Conservation (phyloP, 805 yeast genomes). For the Zygoascus bituminiphila region DNA sequence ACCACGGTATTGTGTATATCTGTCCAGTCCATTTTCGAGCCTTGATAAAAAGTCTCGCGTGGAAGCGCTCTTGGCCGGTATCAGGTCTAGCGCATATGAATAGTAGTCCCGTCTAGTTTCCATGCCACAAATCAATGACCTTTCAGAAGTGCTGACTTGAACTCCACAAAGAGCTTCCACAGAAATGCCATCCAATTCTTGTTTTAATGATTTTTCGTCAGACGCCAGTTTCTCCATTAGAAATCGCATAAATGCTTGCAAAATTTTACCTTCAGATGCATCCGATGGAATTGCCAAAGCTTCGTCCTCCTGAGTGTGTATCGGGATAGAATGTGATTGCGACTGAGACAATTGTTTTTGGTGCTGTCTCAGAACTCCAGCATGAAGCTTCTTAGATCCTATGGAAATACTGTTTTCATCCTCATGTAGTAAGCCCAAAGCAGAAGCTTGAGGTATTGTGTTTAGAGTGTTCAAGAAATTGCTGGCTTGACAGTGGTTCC, state of each 20-base stretch:
- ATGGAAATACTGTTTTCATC: conserved; percentile 22
- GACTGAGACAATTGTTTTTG: not conserved
- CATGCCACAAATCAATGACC: conserved; percentile 20
- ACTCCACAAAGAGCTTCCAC: conserved; percentile 14
- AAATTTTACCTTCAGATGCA: conserved; percentile 20
- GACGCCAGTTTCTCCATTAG: conserved; percentile 42
- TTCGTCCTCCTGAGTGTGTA: not conserved
- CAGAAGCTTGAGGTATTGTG: conserved; percentile 41
- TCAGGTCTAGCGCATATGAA: conserved; percentile 20
- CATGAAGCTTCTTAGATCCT: not conserved
- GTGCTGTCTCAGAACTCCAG: not conserved
- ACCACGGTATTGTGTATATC: conserved; percentile 36
- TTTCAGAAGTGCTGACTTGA: conserved; percentile 15
- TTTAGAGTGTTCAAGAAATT: conserved; percentile 59
- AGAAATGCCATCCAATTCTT: not conserved
- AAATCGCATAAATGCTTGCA: conserved; percentile 52
- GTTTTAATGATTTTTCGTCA: conserved; percentile 35
- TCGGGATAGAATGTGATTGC: not conserved
- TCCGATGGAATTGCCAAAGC: not conserved
- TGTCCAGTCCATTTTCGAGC: conserved; percentile 20
- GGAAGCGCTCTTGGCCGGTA: conserved; percentile 3
- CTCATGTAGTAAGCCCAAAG: conserved; percentile 44
- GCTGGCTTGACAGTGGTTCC: conserved; percentile 70
- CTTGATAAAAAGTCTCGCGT: conserved; percentile 15
- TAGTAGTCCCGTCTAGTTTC: conserved; percentile 16